phyloP scores from a whole-genome alignment of 73 alveolate species.

The Paramecium sonneborni region DNA sequence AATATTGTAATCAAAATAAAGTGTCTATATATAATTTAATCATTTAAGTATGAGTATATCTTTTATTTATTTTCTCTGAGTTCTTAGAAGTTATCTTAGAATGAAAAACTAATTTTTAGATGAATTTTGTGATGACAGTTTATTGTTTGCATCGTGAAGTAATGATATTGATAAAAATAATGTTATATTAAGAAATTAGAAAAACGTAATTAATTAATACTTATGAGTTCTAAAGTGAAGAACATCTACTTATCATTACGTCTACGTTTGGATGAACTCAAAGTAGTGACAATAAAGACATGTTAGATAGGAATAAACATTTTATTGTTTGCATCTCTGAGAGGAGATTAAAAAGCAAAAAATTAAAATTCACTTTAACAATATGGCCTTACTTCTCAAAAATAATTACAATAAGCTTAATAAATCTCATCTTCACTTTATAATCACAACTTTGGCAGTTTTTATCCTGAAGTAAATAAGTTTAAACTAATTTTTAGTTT shows the following conservation, averaged over 20 bases:
- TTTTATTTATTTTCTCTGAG: neutral
- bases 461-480: slow-evolving; percentile 23
- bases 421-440: slow-evolving; percentile 24
- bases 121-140: neutral
- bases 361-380: slow-evolving; percentile 24
- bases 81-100: neutral
- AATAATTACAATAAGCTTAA: slow-evolving; percentile 51
- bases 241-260: neutral
- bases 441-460: slow-evolving; percentile 25
- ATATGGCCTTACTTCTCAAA: slow-evolving; percentile 46
- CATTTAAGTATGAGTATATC: neutral
- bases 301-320: slow-evolving; percentile 14
- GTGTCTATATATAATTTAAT: too few species aligned
- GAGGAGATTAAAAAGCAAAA: slow-evolving; percentile 32
- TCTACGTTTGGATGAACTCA: slow-evolving; percentile 23
- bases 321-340: neutral
- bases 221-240: slow-evolving; percentile 27
- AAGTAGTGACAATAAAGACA: slow-evolving; percentile 16
- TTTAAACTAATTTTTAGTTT: neutral
- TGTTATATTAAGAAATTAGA: slow-evolving; percentile 4
- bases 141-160: neutral
- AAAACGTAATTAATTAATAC: neutral
- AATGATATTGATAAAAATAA: neutral
- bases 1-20: too few species aligned
- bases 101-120: neutral